Conservation (phyloP, 768 basidiomycete genomes). For the Lanmaoa pseudosensibilis region DNA sequence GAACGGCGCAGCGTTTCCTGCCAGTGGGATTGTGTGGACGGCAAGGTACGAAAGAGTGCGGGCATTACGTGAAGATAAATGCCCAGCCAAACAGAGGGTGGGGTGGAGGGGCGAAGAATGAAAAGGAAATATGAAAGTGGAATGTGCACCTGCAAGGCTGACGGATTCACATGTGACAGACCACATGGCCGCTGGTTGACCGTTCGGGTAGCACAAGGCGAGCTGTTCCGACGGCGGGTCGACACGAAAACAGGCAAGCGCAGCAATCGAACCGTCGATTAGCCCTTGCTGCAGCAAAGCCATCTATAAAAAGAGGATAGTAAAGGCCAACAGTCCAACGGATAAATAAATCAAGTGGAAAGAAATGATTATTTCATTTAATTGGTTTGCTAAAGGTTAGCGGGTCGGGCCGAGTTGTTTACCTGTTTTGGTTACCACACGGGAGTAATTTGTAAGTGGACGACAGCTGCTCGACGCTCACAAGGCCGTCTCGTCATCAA, state of each 20-base stretch:
- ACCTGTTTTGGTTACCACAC: slow-evolving; percentile 4
- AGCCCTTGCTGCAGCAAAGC: background rate
- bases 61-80: slow-evolving; percentile 8
- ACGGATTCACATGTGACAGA: slow-evolving; percentile 14
- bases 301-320: background rate
- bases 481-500: slow-evolving; percentile 18
- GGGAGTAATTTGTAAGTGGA: slow-evolving; percentile 24
- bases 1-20: background rate
- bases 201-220: slow-evolving; percentile 1
- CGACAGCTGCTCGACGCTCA: slow-evolving; percentile 18
- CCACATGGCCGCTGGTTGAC: slow-evolving; percentile 6
- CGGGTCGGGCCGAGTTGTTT: slow-evolving; percentile 21
- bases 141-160: background rate
- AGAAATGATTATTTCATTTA: background rate
- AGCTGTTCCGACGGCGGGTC: slow-evolving; percentile 10
- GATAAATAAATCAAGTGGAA: background rate
- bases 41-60: background rate
- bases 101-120: background rate
- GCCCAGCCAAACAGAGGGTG: background rate
- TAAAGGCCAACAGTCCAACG: too few species aligned
- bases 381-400: background rate
- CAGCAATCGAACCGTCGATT: background rate
- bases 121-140: slow-evolving; percentile 17
- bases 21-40: background rate
- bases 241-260: slow-evolving; percentile 1